Evolutionary conservation across 495 filamentous ascomycete genomes (phyloP), one percentile per base, ranked within the genome.

Genomic region (Aspergillus panamensis): DNA sequence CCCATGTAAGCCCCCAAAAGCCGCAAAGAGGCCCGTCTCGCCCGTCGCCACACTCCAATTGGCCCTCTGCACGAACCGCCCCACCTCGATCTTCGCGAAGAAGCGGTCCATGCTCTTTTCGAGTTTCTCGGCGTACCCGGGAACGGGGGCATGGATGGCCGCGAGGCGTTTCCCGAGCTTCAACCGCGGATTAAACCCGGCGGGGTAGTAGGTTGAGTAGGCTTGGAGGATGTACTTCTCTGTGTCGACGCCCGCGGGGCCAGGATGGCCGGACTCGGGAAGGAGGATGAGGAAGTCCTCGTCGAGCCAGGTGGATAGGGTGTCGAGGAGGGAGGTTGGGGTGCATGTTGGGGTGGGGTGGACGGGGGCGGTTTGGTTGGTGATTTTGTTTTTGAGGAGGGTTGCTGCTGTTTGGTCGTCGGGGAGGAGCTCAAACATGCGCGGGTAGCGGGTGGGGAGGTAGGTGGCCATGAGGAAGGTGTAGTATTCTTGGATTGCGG

Each of bases 281-380:
- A 87, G 73, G 3, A 95, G 78, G 50, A 96, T 73, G 29, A 93
- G 81, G 69, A 93, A 82, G 53, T 96, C 91, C 48, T 87, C 84
- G 57, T 93, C 89, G 21, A 92, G 73, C 51, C 80, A 81, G 40
- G 75, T 71, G 50, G 77, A 81, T 6, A 91, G 74, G 17, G 74
- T 76, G 8, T 74, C 55, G 8, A 91, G 73, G 40, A 54, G 51
- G 35, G 32, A 3, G 20, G 42, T 5, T 19, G 45, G 51, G 20
- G 21, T 39, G 6, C 29, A 2, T 31, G 33, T 17, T 35, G 6
- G 9, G 16, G 39, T 19, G 55, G 16, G 25, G 19, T 30, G 2
- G 6, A 56, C 10, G 0, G 58, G 55, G 19, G 54, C 31, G 3
- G 6, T 37, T 7, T 40, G 21, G 5, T 32, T 32, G 14, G 58